Conservation (phyloP, 2,329 filamentous ascomycete species). For the Aspergillus texensis region DNA sequence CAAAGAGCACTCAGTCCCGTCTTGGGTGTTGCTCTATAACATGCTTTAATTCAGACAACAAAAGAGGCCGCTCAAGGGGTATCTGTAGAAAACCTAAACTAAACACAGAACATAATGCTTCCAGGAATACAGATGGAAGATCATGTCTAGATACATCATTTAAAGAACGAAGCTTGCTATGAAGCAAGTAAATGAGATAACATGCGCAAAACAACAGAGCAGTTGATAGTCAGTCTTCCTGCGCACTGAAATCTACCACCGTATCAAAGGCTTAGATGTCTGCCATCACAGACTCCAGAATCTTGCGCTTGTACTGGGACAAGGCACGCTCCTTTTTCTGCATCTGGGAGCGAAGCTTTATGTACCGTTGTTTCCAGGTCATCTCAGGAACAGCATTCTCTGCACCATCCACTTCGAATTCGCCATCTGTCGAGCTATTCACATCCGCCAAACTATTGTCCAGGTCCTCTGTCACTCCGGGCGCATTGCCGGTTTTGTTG, state of each 20-base stretch:
- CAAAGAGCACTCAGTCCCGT: background rate
- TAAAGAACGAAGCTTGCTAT: background rate
- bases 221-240: background rate
- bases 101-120: slow-evolving; percentile 1
- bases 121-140: background rate
- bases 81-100: slow-evolving; percentile 20
- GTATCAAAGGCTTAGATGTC: slow-evolving; percentile 31
- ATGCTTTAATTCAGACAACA: slow-evolving; percentile 5
- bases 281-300: slow-evolving; percentile 48
- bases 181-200: background rate
- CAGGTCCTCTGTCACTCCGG: slow-evolving; percentile 13
- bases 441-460: slow-evolving; percentile 21
- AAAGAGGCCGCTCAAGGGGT: slow-evolving; percentile 21
- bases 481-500: slow-evolving; percentile 13
- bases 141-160: background rate
- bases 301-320: slow-evolving; percentile 44
- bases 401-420: slow-evolving; percentile 30
- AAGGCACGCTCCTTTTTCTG: slow-evolving; percentile 42
- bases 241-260: background rate
- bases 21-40: background rate
- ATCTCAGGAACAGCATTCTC: slow-evolving; percentile 27
- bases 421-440: slow-evolving; percentile 29
- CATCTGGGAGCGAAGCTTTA: slow-evolving; percentile 41
- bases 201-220: background rate
- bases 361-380: slow-evolving; percentile 45